Conservation (phyloP, 805 yeast genomes). For the Saccharomyces mikatae region DNA sequence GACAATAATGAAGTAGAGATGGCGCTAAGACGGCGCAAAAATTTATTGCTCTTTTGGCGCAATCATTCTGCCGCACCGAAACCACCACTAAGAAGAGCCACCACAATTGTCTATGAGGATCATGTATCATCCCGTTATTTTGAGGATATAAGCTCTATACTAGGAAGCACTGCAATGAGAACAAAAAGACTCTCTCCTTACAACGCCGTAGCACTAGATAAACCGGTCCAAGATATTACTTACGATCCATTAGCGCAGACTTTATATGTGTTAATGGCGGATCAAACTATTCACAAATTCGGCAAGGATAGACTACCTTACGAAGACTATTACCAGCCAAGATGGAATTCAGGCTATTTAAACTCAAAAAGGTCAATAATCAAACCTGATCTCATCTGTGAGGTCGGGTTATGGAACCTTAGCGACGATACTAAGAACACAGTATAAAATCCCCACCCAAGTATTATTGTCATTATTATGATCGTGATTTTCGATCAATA, state of each 20-base stretch:
- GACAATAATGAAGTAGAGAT: not conserved
- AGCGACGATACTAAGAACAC: not conserved
- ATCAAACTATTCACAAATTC: conserved; percentile 11
- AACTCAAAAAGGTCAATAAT: not conserved
- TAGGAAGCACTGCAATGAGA: not conserved
- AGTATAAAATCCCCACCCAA: not conserved
- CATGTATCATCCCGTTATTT: not conserved
- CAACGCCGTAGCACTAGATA: conserved; percentile 6
- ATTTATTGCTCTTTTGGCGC: not conserved
- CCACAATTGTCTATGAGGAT: not conserved
- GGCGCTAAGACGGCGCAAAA: not conserved
- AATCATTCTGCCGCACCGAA: not conserved
- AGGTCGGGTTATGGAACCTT: not conserved
- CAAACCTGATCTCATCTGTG: not conserved
- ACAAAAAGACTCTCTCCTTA: conserved; percentile 4
- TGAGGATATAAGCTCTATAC: not conserved
- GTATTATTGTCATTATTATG: not conserved
- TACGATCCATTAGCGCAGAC: conserved; percentile 6
- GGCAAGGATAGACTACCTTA: not conserved
- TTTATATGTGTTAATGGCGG: conserved; percentile 9
- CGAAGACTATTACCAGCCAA: not conserved
- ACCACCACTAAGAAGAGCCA: not conserved
- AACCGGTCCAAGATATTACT: conserved; percentile 6
- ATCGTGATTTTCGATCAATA: not conserved
- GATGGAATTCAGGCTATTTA: not conserved